Base-by-base conservation (phyloP, 805 yeast genomes). In the Cyberlindnera japonica region DNA sequence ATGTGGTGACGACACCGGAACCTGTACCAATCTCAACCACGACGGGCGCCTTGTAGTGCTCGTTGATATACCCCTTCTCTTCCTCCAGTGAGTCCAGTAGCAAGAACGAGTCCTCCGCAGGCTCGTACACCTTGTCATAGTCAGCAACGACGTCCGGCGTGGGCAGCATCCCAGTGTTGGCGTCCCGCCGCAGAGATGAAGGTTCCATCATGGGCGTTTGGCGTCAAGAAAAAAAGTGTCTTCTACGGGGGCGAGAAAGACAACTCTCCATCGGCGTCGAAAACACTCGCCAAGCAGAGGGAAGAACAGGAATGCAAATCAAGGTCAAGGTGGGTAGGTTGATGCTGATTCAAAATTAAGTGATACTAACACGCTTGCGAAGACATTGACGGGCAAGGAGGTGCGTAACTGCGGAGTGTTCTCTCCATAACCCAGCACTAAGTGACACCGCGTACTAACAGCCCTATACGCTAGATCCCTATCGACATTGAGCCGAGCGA, bases 11-110 rank as follows among this genome's bases (percentile, higher is more conserved):
- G 12, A 93, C 72, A 2, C 99, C 99, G 1, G 96, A 81, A 0
- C 99, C 99, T 3, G 90, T 75, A 1, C 99, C 99, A 6, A 93
- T 71, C 54, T 93, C 99, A 8, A 82, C 71, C 1, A 86, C 81
- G 0, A 86, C 30, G 0, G 93, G 85, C 1, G 58, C 29, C 15
- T 44, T 26, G 41, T 63, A 71, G n/a, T 49, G 51, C 10, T 44
- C 32, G 10, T 46, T 33, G 17, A 81, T 54, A 26, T 50, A 68
- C 2, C 46, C 51, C 33, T 57, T 59, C 37, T 85, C 83, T 29
- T 67, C 59, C 54, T 93, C 98, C 34, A 93, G 68, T 13, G 83
- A 70, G 58, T 93, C 99, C 32, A 93, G 62, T 9, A 93, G 67
- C 9, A 91, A 74, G 56, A 83, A 93, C 7, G 95, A 77, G 65